A percentile compares a stretch with the other conserved stretches of the same genome.
These are phyloP conservation scores for Tilletiaria anomala DNA, from an alignment of 1,284 basidiomycete species.

Conservation along the genomic window DNA sequence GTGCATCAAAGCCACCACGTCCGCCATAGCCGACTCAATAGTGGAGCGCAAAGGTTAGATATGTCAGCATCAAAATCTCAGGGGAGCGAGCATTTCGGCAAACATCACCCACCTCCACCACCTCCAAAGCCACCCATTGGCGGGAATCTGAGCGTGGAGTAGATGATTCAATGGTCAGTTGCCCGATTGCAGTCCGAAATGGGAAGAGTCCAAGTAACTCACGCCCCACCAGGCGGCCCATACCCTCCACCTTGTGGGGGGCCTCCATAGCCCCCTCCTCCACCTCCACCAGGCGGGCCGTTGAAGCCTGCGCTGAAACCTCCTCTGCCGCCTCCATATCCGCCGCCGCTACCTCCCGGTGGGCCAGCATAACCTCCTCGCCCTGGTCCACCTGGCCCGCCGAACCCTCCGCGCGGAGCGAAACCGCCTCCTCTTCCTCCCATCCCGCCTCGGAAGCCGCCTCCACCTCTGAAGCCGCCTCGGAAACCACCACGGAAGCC, in stretches of 20 bases:
- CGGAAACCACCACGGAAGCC: slow-evolving; percentile 3
- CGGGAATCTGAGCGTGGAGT: background rate
- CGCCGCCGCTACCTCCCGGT: slow-evolving; percentile 12
- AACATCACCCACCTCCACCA: no score
- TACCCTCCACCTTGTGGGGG: background rate
- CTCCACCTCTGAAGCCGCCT: slow-evolving; percentile 25
- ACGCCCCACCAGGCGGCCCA: background rate
- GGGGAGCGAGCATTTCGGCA: no score
- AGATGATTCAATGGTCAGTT: background rate
- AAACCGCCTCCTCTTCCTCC: slow-evolving; percentile 36
- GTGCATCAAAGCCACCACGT: no score
- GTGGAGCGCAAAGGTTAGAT: no score
- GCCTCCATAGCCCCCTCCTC: slow-evolving; percentile 3
- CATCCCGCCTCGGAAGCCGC: slow-evolving; percentile 41
- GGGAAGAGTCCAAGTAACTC: background rate
- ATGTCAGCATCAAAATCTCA: no score
- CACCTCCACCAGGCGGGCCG: slow-evolving; percentile 10
- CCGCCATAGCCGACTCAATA: no score
- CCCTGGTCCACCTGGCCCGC: slow-evolving; percentile 36
- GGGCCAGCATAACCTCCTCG: slow-evolving; percentile 31
- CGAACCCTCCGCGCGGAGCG: background rate
- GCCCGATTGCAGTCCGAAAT: background rate
- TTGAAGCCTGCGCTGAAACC: slow-evolving; percentile 10
- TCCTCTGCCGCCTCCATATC: slow-evolving; percentile 30
- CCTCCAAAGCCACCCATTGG: slow-evolving; percentile 1